Evolutionary conservation across 805 yeast species (phyloP).

Genomic region (Cyberlindnera maclurae): DNA sequence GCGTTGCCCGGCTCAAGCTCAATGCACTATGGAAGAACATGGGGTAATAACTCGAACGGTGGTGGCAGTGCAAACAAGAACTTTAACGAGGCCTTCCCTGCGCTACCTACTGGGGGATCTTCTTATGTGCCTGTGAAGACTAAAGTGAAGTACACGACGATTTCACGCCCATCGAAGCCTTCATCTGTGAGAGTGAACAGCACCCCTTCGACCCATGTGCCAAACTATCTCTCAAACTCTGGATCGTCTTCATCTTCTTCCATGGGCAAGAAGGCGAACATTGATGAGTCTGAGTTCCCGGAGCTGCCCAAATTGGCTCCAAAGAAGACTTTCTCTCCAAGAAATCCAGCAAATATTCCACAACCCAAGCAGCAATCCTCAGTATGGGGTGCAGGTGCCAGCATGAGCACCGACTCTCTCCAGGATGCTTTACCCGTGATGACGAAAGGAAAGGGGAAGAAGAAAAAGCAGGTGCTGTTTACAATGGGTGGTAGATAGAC

Average conservation of each 20-base stretch:
- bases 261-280: conserved; percentile 6
- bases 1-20: conserved; percentile 30
- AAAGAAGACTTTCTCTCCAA: conserved; percentile 47
- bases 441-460: conserved; percentile 29
- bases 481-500: conserved; percentile 38
- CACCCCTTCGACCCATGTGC: conserved; percentile 18
- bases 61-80: conserved; percentile 4
- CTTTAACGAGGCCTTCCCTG: conserved; percentile 24
- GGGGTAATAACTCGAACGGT: conserved; percentile 5
- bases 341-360: conserved; percentile 28
- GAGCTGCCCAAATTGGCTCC: conserved; percentile 24
- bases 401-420: conserved; percentile 16
- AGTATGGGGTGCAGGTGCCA: conserved; percentile 4
- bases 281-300: conserved; percentile 22
- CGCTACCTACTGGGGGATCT: conserved; percentile 18
- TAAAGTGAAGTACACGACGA: conserved; percentile 17
- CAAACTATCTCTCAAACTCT: conserved; percentile 23
- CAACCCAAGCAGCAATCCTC: not conserved
- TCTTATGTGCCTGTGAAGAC: conserved; percentile 17
- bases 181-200: conserved; percentile 11
- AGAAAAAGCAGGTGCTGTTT: conserved; percentile 48
- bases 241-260: conserved; percentile 14
- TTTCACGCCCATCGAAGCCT: conserved; percentile 6
- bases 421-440: conserved; percentile 15
- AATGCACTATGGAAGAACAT: conserved; percentile 17